Base-by-base conservation (phyloP, 164 flowering plant genomes). In the Vitis riparia region DNA sequence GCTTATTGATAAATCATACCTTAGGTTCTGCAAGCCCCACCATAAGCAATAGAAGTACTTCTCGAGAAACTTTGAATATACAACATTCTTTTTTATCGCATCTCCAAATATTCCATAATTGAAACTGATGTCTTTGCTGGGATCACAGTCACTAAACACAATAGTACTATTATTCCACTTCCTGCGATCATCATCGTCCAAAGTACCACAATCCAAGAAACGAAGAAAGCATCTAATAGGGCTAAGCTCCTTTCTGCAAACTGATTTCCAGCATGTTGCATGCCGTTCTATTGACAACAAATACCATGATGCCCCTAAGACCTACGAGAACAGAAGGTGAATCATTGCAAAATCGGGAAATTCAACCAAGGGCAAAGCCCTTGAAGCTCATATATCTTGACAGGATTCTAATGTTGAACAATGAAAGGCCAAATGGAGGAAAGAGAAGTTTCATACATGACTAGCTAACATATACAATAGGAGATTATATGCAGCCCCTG, bases 401-500 rank as follows among this genome's bases (percentile, higher is more conserved):
- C 44, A 37, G 5, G 44, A 37, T 37, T 37, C 44, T 37, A 37
- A 37, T 37, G 56, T 16, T 8, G 48, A 44, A 51, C 2, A 19
- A 53, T 11, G 23, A 53, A 10, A 12, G 57, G n/a, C 6, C 4
- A 19, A 49, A 37, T 13, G 8, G 15, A 23, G 47, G 19, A 29
- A 51, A 32, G 30, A 19, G n/a, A 53, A 8, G 5, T 32, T 55
- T 50, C 70, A 64, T 88, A 96, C 99, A 87, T 96, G 98, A 72
- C 98, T 96, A 16, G 98, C 99, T 67, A 96, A 67, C 91, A 96
- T 89, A 82, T 93, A 96, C 14, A 90, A 81, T 23, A 96, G 66
- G 67, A 96, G 90, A 87, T 93, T 96, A 72, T 93, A 96, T 15
- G 92, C 98, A 76, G 98, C 99, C 32, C 99, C 99, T n/a, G 97